Evolutionary conservation across 441 rosid genomes (phyloP), one percentile per base, ranked within the genome.

Genomic region (Mallotus repandus): DNA sequence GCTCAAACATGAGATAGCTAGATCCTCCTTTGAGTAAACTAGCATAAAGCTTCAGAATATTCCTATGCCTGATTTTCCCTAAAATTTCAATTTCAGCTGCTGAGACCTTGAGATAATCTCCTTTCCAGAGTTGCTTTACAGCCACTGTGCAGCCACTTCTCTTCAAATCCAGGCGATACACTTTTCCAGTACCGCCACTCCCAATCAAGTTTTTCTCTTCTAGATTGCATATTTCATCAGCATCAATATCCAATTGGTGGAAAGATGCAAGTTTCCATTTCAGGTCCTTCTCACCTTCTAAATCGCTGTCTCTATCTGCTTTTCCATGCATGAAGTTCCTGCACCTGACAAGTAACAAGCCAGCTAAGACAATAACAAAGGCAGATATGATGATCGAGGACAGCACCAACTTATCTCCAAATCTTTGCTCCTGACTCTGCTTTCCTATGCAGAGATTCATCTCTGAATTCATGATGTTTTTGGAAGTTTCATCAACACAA

Each of bases 171-270:
- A 92, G 77, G 13, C 97, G 84, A 70, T 91, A 92, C 38, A 92
- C 99, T 75, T 84, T 93, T 56, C 99, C 98, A 0, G 96, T 89
- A 8, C 96, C 89, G 4, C 99, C 99, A 38, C 81, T 83, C 61
- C 97, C 96, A 1, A 95, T 92, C 79, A 95, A 75, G 35, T 87
- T 85, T 9, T 76, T 85, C 74, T 90, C 93, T 53, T 87, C 84
- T 74, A 92, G 63, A 0, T 84, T 88, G 35, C 89, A 80, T 25
- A 95, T 85, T 48, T 95, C 96, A n/a, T 89, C 90, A 16, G 87
- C 88, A 18, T 92, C 96, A 35, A 95, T 77, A 66, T 89, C 96
- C 65, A 95, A 53, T 11, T 86, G 87, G 76, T 92, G 88, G 63
- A 92, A 92, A 50, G 87, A 86, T 8, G 91, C 78, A 2, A 95